Evolutionary conservation across 495 filamentous ascomycete genomes (phyloP).

Genomic region (Penicillium lividum): DNA sequence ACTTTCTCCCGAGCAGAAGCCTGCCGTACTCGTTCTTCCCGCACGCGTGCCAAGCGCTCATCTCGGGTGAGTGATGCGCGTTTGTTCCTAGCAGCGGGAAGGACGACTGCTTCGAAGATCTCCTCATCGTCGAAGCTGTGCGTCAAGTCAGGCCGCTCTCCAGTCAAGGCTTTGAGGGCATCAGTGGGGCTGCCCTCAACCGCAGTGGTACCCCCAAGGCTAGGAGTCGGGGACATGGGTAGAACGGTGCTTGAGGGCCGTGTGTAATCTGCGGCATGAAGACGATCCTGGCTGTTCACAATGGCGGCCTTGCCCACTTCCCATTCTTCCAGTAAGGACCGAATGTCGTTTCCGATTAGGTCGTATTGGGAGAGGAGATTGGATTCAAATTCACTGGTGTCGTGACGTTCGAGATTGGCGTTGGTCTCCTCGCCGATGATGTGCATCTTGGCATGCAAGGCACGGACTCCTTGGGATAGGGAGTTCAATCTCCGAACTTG

Average conservation of each 20-base stretch:
- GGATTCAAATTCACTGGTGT: conserved; percentile 66
- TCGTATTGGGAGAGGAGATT: conserved; percentile 88
- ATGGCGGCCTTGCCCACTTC: conserved; percentile 79
- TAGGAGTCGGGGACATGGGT: conserved; percentile 76
- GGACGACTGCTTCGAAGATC: conserved; percentile 85
- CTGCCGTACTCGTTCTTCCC: conserved; percentile 76
- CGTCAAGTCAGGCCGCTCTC: conserved; percentile 49
- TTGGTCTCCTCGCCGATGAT: conserved; percentile 88
- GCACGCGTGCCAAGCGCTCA: conserved; percentile 84
- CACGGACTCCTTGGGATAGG: conserved; percentile 85
- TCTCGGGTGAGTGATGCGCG: conserved; percentile 77
- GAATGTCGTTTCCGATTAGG: conserved; percentile 85
- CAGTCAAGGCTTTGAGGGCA: conserved; percentile 73
- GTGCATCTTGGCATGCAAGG: conserved; percentile 93
- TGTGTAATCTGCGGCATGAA: conserved; percentile 58
- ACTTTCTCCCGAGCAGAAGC: conserved; percentile 66
- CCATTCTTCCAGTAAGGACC: conserved; percentile 84
- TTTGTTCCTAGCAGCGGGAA: conserved; percentile 59
- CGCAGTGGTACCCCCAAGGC: conserved; percentile 80
- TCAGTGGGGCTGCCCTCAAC: conserved; percentile 79
- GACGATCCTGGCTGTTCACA: conserved; percentile 66
- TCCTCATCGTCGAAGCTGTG: conserved; percentile 60
- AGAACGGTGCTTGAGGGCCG: conserved; percentile 66
- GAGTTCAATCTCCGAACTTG: conserved; percentile 84
- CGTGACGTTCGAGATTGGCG: conserved; percentile 68